Evolutionary conservation across 331 rosid species (phyloP), one percentile per base, ranked within the genome.

Genomic region (Dryas integrifolia): DNA sequence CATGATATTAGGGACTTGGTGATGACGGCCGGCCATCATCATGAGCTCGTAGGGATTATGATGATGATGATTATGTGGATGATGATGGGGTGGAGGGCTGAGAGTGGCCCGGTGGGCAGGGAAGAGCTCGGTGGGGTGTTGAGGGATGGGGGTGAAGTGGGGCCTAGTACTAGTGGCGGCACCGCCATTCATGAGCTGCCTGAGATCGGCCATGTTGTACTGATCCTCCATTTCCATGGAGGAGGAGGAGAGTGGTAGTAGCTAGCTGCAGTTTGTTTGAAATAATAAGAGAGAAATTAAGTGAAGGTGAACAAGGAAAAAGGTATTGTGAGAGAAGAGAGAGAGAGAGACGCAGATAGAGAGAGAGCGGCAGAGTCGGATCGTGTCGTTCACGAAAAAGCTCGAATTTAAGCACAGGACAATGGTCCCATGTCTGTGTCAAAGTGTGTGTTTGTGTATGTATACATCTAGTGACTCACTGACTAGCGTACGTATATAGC

Each of bases 351-450:
- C 21, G 21, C 21, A 18, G 21, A 18, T 18, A 18, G 70, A 69
- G 67, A 57, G 72, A 62, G 69, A 86, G 96, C 96, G 98, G 92
- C 88, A 90, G 92, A 86, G 51, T 84, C 91, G 98, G 96, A 92
- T 90, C 92, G 90, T 92, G 98, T 90, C 98, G 95, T 88, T 84
- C 92, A 86, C 92, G 89, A 90, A 81, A 87, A 77, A 72, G 80
- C 75, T 84, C 67, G 83, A 86, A 67, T 69, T 81, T 69, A 83
- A 73, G 86, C 78, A 68, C 81, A 89, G 85, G 62, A 76, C 81
- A 69, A 80, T 84, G 98, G 96, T 92, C 98, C 98, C 96, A 84
- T 86, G 74, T 70, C 79, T 76, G 73, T 70, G 77, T 58, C 67
- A 65, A 40, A 68, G 68, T 70, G 61, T 79, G 40, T 84, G 78